phyloP scores from a whole-genome alignment of 371 early-diverging fungal species.

The Batrachochytrium dendrobatidis region DNA sequence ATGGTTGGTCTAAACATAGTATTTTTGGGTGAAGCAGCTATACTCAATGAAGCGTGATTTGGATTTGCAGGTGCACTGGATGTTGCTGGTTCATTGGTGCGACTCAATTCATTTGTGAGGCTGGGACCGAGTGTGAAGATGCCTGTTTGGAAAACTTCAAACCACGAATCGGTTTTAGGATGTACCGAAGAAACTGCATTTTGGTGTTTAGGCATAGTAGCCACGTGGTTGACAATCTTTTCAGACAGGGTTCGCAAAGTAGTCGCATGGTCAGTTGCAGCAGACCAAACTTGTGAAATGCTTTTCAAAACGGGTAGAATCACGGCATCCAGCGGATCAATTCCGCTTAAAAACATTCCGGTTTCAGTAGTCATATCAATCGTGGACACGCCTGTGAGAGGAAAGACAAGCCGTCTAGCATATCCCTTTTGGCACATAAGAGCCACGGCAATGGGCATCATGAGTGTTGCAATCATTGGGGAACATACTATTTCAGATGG shows the following conservation, averaged over 20 bases:
- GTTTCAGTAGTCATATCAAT: neutral
- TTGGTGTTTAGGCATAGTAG: no score
- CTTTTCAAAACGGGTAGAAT: slow-evolving; percentile 11
- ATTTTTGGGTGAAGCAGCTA: no score
- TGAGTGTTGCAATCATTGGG: slow-evolving; percentile 4
- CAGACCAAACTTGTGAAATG: slow-evolving; percentile 3
- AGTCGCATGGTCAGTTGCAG: slow-evolving; percentile 5
- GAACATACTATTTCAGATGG: slow-evolving; percentile 13
- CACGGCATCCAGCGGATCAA: neutral
- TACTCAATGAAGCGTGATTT: no score
- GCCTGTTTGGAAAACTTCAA: no score
- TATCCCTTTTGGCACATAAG: slow-evolving; percentile 4
- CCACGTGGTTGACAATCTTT: slow-evolving; percentile 4
- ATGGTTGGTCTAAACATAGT: no score
- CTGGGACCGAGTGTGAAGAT: no score
- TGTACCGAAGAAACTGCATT: no score
- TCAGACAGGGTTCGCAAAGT: neutral
- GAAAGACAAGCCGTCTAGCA: slow-evolving; percentile 10
- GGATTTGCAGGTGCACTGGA: no score
- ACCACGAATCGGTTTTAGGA: no score
- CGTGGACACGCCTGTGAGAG: slow-evolving; percentile 1
- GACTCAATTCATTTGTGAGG: no score
- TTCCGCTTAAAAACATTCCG: neutral
- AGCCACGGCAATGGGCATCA: slow-evolving; percentile 6
- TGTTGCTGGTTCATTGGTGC: no score